Percentiles rank a stretch among this genome's conserved stretches.
Conservation (phyloP, 306 rosid species). For the Leucaena leucocephala region DNA sequence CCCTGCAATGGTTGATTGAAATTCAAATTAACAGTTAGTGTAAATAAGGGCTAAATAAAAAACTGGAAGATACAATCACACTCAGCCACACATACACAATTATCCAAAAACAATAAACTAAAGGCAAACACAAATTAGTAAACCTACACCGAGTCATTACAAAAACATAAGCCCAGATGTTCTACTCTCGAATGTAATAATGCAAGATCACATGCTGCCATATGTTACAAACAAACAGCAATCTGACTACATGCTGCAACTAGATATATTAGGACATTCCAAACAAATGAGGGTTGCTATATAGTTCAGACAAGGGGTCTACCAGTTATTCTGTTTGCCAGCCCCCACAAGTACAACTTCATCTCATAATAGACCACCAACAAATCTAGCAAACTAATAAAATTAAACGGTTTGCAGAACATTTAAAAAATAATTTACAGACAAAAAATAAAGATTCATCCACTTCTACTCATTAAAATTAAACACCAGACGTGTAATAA, state of each 20-base stretch:
- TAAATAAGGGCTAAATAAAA: not conserved
- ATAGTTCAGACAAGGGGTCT: constrained; percentile 22
- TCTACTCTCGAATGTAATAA: not conserved
- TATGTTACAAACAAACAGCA: not conserved
- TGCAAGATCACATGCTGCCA: not conserved
- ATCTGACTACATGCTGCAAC: not conserved
- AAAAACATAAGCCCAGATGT: no score
- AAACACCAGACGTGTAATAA: not conserved
- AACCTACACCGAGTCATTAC: not conserved
- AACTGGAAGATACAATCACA: constrained; percentile 16
- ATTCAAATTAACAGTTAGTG: not conserved
- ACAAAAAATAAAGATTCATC: constrained; percentile 20
- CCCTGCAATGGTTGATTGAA: constrained; percentile 46
- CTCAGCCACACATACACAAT: constrained; percentile 13
- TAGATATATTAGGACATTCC: constrained; percentile 13
- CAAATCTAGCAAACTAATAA: not conserved
- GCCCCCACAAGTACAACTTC: constrained; percentile 15
- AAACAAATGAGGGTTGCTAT: not conserved
- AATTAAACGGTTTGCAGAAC: constrained; percentile 34
- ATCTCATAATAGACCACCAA: not conserved
- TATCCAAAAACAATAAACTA: not conserved
- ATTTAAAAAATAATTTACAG: constrained; percentile 34
- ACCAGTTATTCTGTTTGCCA: constrained; percentile 17
- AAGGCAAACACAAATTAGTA: not conserved
- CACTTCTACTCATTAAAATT: not conserved